Evolutionary conservation across 2,329 filamentous ascomycete species (phyloP), one percentile per base, ranked within the genome.

Genomic region (Colletotrichum theobromicola): DNA sequence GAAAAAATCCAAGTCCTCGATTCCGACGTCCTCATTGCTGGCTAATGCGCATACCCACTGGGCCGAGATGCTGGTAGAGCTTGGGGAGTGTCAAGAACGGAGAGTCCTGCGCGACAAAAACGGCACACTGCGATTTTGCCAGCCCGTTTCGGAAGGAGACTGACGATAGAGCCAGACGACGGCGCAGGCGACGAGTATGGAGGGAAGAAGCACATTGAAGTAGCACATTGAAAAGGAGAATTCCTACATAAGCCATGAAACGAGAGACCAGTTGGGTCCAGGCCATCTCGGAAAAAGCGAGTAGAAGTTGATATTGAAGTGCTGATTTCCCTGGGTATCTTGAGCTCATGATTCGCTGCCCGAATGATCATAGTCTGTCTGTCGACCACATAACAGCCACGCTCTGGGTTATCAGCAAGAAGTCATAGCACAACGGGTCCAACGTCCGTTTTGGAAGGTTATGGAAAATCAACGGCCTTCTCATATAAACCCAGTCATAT

Each of bases 291-390:
- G n/a, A 50, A 50, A 4, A 50, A 7, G 1, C 13, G 42, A 13
- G n/a, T 50, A 50, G 0, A 0, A 4, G 13, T 21, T 21, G 0
- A 50, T n/a, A 13, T 50, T 12, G 12, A 10, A 50, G 2, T 50
- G 42, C 42, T 50, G 10, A n/a, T 50, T 50, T 21, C 42, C 7
- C 21, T 21, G 10, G 12, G 12, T 50, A 21, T 21, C n/a, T 12
- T 3, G 10, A 12, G 42, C n/a, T n/a, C 24, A 12, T 50, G 6
- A 21, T 10, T 21, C 10, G 10, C n/a, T 21, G 13, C 18, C n/a
- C 12, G 42, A 46, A 46, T 10, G 10, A 7, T 6, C 10, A 5
- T 50, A n/a, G n/a, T 21, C n/a, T 50, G 2, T 50, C 42, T n/a
- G 42, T 50, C 42, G n/a, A n/a, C n/a, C n/a, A 50, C 7, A 4